These are phyloP conservation scores for Mycena venus DNA, from an alignment of 768 basidiomycete genomes.

Conservation along the genomic window DNA sequence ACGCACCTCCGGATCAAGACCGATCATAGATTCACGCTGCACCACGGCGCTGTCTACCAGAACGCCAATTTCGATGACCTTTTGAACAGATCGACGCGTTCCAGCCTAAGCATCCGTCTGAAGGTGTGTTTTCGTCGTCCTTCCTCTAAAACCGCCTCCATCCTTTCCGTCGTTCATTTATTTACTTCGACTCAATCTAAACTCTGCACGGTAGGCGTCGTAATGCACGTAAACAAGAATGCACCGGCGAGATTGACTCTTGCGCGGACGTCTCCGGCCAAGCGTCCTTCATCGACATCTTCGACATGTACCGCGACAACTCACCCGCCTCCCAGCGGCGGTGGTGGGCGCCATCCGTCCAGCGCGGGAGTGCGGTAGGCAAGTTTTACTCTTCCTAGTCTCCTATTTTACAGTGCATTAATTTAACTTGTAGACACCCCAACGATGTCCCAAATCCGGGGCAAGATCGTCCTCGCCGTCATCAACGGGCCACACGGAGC, in stretches of 20 bases:
- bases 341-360: slow-evolving; percentile 6
- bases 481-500: slow-evolving; percentile 5
- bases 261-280: slow-evolving; percentile 30
- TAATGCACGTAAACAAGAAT: slow-evolving; percentile 31
- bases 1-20: slow-evolving; percentile 26
- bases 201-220: too few species aligned
- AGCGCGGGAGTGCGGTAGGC: slow-evolving; percentile 17
- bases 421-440: too few species aligned
- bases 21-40: slow-evolving; percentile 25
- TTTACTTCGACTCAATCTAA: too few species aligned
- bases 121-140: too few species aligned
- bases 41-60: slow-evolving; percentile 33
- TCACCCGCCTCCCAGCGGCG: slow-evolving; percentile 6
- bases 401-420: too few species aligned
- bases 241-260: slow-evolving; percentile 25
- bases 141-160: too few species aligned
- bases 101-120: slow-evolving; percentile 21
- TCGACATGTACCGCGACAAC: slow-evolving; percentile 27
- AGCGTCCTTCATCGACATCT: slow-evolving; percentile 21
- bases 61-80: slow-evolving; percentile 35
- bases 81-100: slow-evolving; percentile 21
- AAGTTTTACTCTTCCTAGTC: too few species aligned
- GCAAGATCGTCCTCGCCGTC: slow-evolving; percentile 26
- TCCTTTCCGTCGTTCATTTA: too few species aligned
- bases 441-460: slow-evolving; percentile 26